Base-by-base conservation (phyloP, 805 yeast species). In the Schwanniomyces pseudopolymorphus region DNA sequence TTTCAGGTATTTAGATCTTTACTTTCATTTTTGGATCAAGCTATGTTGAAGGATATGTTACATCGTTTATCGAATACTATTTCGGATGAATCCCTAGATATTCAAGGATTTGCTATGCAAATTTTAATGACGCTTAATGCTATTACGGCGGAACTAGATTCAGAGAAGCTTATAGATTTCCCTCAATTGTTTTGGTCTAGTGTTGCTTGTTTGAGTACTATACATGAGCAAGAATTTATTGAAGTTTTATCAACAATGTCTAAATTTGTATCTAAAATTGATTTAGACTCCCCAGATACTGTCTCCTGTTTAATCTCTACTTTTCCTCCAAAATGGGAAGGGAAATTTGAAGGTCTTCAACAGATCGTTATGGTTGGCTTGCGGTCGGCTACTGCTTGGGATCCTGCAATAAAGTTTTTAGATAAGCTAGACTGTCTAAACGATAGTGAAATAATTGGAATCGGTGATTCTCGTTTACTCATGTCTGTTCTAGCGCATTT, bases 101-200 rank as follows among this genome's bases (percentile, higher is more conserved):
- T 94, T 33, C 98, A 92, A 66, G 96, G 97, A 0, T 95, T 95
- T 66, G 85, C 97, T 0, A 88, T 94, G 91, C 99, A 94, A 66
- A 94, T 94, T 45, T 69, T 94, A 52, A 92, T 94, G 97, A 92
- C 99, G 0, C 66, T 94, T 56, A 90, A 92, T 68, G 96, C 97
- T 0, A 83, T 90, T 11, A 87, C 92, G 1, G 94, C 96, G 0
- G 96, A 89, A 57, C 68, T 90, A 39, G 87, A 84, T 54, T 78
- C 92, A 7, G 87, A 81, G 33, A 85, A 87, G 53, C 69, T 94
- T 49, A 84, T 88, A 46, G 87, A 88, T 52, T 89, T 85, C 64
- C 98, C 99, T 0, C 97, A 91, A 60, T 69, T 95, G 33, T 94
- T 92, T 61, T 94, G 99, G 99, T 85, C 91, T 0, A 81, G 91